Conservation (phyloP, 192 early-diverging fungal species). For the Mortierella claussenii region DNA sequence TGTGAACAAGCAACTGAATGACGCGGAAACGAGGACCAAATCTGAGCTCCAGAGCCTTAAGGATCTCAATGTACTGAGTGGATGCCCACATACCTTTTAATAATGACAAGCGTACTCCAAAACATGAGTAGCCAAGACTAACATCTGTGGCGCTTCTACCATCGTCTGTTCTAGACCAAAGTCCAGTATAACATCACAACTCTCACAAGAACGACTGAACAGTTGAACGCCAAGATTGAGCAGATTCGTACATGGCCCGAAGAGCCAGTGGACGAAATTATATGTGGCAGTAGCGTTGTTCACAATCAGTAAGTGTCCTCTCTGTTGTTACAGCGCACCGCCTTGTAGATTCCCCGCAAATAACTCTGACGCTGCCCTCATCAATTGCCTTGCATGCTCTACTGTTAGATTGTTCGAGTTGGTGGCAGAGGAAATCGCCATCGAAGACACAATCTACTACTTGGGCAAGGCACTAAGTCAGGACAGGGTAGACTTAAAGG, state of each 20-base stretch:
- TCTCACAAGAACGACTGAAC: constrained; percentile 69
- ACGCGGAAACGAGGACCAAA: constrained; percentile 72
- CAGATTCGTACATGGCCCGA: constrained; percentile 66
- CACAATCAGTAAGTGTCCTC: constrained; percentile 79
- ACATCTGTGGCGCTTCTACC: neutral
- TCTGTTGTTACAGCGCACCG: no score
- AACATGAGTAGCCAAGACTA: no score
- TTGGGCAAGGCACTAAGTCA: constrained; percentile 82
- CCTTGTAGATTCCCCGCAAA: no score
- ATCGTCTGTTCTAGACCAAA: constrained; percentile 54
- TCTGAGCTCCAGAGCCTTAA: constrained; percentile 68
- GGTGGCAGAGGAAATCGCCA: constrained; percentile 89
- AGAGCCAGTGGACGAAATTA: constrained; percentile 69
- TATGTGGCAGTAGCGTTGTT: constrained; percentile 71
- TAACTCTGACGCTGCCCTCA: no score
- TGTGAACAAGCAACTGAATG: constrained; percentile 75
- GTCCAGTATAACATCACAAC: constrained; percentile 73
- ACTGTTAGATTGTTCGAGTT: constrained; percentile 82
- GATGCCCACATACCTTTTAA: no score
- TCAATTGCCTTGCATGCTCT: constrained; percentile 44
- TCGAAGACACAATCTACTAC: constrained; percentile 89
- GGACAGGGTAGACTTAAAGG: constrained; percentile 74
- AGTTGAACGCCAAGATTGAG: constrained; percentile 65
- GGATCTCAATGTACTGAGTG: constrained; percentile 48
- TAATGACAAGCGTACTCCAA: no score